phyloP scores from a whole-genome alignment of 345 rosid species.

The Clarkia xantiana region DNA sequence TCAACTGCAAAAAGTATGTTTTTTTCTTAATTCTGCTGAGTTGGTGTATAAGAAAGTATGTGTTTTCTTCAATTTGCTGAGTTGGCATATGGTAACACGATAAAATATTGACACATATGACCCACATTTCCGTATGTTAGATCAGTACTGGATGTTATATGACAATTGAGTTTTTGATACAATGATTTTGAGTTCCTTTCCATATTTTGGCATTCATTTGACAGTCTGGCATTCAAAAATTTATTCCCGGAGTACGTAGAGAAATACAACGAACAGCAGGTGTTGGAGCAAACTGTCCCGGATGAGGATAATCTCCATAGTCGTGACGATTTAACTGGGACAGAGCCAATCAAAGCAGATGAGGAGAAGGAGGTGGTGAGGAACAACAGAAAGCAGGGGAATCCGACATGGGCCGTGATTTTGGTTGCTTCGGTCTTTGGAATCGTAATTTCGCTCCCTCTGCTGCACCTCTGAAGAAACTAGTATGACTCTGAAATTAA shows the following conservation, averaged over 20 bases:
- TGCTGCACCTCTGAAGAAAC: conserved; percentile 83
- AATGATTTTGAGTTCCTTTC: too few species aligned
- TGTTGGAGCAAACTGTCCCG: conserved; percentile 29
- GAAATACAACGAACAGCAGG: conserved; percentile 58
- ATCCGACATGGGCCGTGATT: conserved; percentile 78
- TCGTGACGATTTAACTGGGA: too few species aligned
- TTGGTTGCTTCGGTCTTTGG: conserved; percentile 79
- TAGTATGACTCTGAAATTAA: too few species aligned
- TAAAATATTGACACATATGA: too few species aligned
- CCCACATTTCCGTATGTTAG: too few species aligned
- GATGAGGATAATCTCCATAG: conserved; percentile 25
- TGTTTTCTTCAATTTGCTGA: background rate
- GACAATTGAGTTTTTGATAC: too few species aligned
- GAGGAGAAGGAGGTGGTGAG: conserved; percentile 23
- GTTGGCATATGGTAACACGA: too few species aligned
- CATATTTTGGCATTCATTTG: background rate
- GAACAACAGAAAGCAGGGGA: conserved; percentile 44
- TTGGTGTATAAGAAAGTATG: conserved; percentile 98
- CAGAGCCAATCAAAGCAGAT: conserved; percentile 12
- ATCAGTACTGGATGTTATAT: too few species aligned
- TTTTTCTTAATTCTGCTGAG: conserved; percentile 85
- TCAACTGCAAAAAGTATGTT: too few species aligned
- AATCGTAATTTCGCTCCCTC: conserved; percentile 88
- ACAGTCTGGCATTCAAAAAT: conserved; percentile 74
- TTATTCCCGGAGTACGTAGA: conserved; percentile 89